Conservation (phyloP, 108 stramenopile species). For the Skeletonema potamos region DNA sequence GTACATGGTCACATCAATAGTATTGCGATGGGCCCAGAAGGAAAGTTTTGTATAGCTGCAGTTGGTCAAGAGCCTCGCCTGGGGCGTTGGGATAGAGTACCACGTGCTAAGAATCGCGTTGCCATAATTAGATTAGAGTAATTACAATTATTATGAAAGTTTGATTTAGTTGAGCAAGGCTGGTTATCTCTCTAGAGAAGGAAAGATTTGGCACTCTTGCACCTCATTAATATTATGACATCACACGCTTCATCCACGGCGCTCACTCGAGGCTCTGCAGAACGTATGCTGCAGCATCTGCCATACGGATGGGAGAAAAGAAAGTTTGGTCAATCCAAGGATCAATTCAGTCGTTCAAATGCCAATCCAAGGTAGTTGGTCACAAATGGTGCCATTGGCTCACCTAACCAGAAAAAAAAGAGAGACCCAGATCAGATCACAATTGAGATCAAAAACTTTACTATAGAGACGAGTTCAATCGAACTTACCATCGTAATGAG, state of each 20-base stretch:
- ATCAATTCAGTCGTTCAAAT: slow-evolving; percentile 9
- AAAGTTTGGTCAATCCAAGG: too few species aligned
- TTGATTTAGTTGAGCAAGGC: slow-evolving; percentile 3
- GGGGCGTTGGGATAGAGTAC: slow-evolving; percentile 85
- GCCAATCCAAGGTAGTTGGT: slow-evolving; percentile 39
- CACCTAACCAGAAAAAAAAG: too few species aligned
- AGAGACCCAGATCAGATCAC: too few species aligned
- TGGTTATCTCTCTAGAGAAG: neutral
- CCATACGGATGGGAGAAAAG: too few species aligned
- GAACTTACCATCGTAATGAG: slow-evolving; percentile 40
- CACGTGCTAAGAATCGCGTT: slow-evolving; percentile 82
- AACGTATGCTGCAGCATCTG: neutral
- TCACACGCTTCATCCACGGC: neutral
- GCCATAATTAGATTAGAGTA: slow-evolving; percentile 62
- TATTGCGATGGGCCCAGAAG: slow-evolving; percentile 77
- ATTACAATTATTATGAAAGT: slow-evolving; percentile 11
- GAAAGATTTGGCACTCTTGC: neutral
- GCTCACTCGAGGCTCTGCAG: neutral
- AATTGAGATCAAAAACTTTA: too few species aligned
- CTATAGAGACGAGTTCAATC: too few species aligned
- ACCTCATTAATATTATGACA: neutral
- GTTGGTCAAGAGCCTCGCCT: slow-evolving; percentile 85
- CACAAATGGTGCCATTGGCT: slow-evolving; percentile 45
- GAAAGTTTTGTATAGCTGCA: slow-evolving; percentile 80
- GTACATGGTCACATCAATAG: slow-evolving; percentile 82